These are phyloP conservation scores for Metarhizium rileyi DNA, from an alignment of 2,329 filamentous ascomycete genomes.

Conservation along the genomic window DNA sequence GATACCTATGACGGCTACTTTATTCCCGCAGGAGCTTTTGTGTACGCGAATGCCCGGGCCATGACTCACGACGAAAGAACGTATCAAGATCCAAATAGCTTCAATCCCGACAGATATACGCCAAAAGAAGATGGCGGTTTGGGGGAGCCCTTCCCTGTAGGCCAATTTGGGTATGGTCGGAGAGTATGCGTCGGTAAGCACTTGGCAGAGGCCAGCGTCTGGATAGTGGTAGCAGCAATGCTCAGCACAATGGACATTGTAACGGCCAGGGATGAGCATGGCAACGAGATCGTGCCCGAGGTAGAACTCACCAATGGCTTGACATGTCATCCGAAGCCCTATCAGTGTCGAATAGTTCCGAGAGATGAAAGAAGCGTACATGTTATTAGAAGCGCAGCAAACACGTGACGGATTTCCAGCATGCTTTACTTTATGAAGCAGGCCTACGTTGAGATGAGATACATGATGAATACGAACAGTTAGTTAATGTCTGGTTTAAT, in stretches of 20 bases:
- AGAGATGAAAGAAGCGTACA: constrained; percentile 12
- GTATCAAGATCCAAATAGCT: constrained; percentile 32
- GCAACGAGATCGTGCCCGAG: constrained; percentile 21
- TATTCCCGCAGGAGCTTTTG: constrained; percentile 43
- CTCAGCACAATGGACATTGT: constrained; percentile 28
- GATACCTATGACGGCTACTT: constrained; percentile 47
- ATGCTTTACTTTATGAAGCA: too few species aligned
- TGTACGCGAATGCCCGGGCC: constrained; percentile 33
- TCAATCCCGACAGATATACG: constrained; percentile 36
- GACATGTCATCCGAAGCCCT: constrained; percentile 17
- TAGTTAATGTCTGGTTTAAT: too few species aligned
- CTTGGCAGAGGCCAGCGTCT: constrained; percentile 36
- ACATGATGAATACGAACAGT: too few species aligned
- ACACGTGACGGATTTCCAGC: constrained; percentile 1
- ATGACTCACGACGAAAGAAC: constrained; percentile 32
- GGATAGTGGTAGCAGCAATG: constrained; percentile 29
- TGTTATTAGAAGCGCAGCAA: constrained; percentile 4
- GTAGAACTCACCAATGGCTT: constrained; percentile 18
- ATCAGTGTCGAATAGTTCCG: constrained; percentile 15
- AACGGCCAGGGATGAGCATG: constrained; percentile 22
- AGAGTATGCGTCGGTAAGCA: constrained; percentile 40
- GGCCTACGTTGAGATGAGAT: too few species aligned
- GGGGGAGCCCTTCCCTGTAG: constrained; percentile 35
- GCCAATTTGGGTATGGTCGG: constrained; percentile 43
- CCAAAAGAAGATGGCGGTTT: constrained; percentile 23